These are phyloP conservation scores for Orbilia brochopaga DNA, from an alignment of 2,329 filamentous ascomycete genomes.

Conservation along the genomic window DNA sequence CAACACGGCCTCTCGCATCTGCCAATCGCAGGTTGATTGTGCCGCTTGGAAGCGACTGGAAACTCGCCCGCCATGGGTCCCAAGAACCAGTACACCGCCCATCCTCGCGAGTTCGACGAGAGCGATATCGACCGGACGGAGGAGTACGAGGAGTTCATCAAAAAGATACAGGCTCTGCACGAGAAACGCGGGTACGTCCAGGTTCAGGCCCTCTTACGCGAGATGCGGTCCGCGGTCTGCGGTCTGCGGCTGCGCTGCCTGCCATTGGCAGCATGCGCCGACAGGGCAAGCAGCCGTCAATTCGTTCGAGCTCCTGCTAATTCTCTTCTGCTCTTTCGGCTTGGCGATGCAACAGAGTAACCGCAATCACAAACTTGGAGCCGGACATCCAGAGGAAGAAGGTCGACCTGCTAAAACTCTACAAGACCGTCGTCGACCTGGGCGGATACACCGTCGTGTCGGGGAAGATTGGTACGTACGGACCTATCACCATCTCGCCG, in stretches of 20 bases:
- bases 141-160: constrained; percentile 81
- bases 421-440: constrained; percentile 74
- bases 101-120: constrained; percentile 51
- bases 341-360: constrained; percentile 62
- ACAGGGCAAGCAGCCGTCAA: neutral
- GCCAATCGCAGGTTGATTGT: too few relatives aligned
- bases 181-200: constrained; percentile 70
- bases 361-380: constrained; percentile 70
- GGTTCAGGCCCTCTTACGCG: neutral
- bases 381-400: constrained; percentile 79
- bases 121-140: constrained; percentile 66
- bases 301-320: constrained; percentile 36
- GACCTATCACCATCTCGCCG: neutral
- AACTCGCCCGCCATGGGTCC: constrained; percentile 56
- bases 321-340: constrained; percentile 35
- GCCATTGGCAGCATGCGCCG: neutral
- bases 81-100: constrained; percentile 54
- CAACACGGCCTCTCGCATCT: too few relatives aligned
- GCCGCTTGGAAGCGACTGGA: too few relatives aligned
- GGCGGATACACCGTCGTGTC: constrained; percentile 87
- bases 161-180: constrained; percentile 74
- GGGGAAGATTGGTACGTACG: constrained; percentile 69
- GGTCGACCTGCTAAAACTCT: constrained; percentile 78
- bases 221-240: neutral
- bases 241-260: neutral